Evolutionary conservation across 2,329 filamentous ascomycete genomes (phyloP).

Genomic region (Aspergillus sp.): DNA sequence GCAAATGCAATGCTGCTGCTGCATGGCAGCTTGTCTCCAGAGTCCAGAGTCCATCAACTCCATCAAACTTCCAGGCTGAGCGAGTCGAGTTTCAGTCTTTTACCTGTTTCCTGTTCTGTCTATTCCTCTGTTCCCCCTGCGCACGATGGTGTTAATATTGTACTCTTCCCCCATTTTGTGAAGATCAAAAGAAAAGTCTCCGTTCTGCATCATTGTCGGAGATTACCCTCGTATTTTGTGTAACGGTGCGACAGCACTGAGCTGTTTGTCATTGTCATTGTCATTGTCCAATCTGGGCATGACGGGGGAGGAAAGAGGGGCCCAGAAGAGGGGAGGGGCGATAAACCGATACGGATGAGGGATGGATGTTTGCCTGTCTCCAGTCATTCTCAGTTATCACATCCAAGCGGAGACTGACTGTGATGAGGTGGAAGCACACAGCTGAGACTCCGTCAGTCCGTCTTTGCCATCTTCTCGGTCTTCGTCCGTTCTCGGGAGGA

Average conservation of each 20-base stretch:
- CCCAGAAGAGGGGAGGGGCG: too few species aligned
- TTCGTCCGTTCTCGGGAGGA: not conserved
- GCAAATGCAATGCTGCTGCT: too few species aligned
- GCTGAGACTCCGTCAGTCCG: too few species aligned
- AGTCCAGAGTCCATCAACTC: not conserved
- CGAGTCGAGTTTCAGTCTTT: too few species aligned
- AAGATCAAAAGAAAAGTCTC: not conserved
- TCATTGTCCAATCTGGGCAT: not conserved
- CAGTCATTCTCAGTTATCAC: not conserved
- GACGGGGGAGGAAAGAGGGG: not conserved
- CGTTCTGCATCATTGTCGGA: not conserved
- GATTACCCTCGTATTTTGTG: not conserved
- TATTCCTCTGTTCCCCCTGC: not conserved
- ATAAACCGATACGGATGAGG: not conserved
- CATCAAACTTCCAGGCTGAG: too few species aligned
- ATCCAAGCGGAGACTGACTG: not conserved
- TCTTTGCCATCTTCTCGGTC: too few species aligned
- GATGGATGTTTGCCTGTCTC: not conserved
- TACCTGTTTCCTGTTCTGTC: too few species aligned
- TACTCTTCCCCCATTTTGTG: not conserved
- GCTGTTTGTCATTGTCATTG: not conserved
- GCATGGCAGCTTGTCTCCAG: not conserved
- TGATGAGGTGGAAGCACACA: too few species aligned
- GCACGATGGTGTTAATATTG: not conserved
- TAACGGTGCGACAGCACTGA: not conserved